Evolutionary conservation across 2,329 filamentous ascomycete species (phyloP).

Genomic region (Incumbomyces delicatus): DNA sequence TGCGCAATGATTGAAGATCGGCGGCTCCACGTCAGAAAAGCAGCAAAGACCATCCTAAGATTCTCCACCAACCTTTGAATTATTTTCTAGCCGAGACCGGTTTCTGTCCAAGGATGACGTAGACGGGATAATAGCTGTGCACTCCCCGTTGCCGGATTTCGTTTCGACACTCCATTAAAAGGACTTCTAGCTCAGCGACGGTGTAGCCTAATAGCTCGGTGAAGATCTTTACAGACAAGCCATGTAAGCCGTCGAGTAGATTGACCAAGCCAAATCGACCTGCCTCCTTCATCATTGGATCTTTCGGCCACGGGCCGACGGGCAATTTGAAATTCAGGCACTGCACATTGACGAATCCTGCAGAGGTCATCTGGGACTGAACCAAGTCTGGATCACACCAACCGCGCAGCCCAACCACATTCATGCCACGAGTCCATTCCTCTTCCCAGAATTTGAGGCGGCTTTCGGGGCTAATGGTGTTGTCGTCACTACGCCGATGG

Average conservation of each 20-base stretch:
- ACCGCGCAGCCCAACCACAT: slow-evolving; percentile 8
- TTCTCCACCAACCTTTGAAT: too few species aligned
- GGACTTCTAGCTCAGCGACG: slow-evolving; percentile 17
- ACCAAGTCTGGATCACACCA: slow-evolving; percentile 9
- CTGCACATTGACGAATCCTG: slow-evolving; percentile 21
- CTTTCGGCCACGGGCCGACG: slow-evolving; percentile 25
- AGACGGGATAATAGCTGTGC: slow-evolving; percentile 13
- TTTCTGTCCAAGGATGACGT: slow-evolving; percentile 9
- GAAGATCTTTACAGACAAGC: slow-evolving; percentile 22
- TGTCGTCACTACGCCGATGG: slow-evolving; percentile 9
- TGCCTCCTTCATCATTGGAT: slow-evolving; percentile 22
- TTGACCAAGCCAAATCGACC: slow-evolving; percentile 20
- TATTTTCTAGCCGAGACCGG: neutral
- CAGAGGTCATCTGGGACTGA: slow-evolving; percentile 13
- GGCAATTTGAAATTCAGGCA: slow-evolving; percentile 19
- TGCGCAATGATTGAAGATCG: too few species aligned
- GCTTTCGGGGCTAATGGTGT: slow-evolving; percentile 10
- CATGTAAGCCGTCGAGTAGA: slow-evolving; percentile 20
- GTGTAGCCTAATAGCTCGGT: slow-evolving; percentile 22
- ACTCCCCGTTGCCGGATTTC: slow-evolving; percentile 17
- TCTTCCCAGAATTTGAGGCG: slow-evolving; percentile 10
- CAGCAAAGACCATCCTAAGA: too few species aligned
- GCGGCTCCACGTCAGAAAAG: too few species aligned
- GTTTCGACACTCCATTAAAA: slow-evolving; percentile 16
- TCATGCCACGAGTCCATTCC: slow-evolving; percentile 12